Percentiles rank a stretch among this genome's conserved stretches.
Conservation (phyloP, 768 basidiomycete genomes). For the Leccinum subgranulosum region DNA sequence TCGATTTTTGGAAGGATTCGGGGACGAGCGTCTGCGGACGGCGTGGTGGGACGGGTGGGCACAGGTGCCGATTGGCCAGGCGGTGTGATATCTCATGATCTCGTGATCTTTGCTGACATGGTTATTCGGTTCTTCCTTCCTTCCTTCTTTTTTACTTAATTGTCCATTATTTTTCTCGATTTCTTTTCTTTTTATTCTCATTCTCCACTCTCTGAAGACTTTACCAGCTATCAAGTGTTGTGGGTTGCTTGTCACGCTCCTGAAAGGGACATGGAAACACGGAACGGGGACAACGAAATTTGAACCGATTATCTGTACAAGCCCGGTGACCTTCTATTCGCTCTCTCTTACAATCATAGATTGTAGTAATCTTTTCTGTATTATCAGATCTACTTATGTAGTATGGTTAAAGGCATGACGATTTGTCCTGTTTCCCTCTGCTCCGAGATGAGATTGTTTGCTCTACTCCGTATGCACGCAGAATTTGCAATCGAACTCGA, state of each 20-base stretch:
- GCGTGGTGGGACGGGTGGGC: constrained; percentile 41
- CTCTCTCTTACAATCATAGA: neutral
- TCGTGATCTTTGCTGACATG: neutral
- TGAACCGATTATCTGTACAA: neutral
- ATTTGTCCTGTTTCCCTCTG: neutral
- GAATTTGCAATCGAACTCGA: neutral
- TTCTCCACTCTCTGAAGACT: neutral
- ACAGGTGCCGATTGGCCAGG: constrained; percentile 32
- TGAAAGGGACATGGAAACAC: neutral
- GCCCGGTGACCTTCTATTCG: neutral
- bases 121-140: neutral
- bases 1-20: constrained; percentile 46
- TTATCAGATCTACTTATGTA: neutral
- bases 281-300: neutral
- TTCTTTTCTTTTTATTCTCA: neutral
- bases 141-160: neutral
- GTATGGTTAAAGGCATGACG: neutral
- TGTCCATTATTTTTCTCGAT: neutral
- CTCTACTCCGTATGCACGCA: neutral
- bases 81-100: constrained; percentile 23
- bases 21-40: constrained; percentile 34
- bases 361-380: neutral
- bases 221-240: neutral
- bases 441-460: neutral
- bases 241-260: neutral